phyloP scores from a whole-genome alignment of 2,329 filamentous ascomycete genomes.

The Xylariaceae sp. region DNA sequence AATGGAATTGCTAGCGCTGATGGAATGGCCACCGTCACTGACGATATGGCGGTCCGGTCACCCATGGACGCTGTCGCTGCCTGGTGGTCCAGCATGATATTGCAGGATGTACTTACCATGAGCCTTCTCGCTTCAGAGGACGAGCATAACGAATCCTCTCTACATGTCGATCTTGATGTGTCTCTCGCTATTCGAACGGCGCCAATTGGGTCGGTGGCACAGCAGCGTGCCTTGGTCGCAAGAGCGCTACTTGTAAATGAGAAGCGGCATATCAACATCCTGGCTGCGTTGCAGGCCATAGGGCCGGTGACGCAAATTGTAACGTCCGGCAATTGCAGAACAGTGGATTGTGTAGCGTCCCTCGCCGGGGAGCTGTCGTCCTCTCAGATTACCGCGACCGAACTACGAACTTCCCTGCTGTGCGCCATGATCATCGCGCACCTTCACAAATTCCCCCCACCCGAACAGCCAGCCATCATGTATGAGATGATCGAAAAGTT shows the following conservation, averaged over 20 bases:
- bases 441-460: slow-evolving; percentile 43
- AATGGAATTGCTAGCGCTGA: slow-evolving; percentile 60
- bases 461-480: slow-evolving; percentile 43
- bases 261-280: slow-evolving; percentile 53
- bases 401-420: slow-evolving; percentile 54
- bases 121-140: slow-evolving; percentile 56
- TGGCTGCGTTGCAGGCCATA: slow-evolving; percentile 51
- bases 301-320: slow-evolving; percentile 39
- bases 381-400: slow-evolving; percentile 43
- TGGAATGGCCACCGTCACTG: slow-evolving; percentile 76
- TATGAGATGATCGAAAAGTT: slow-evolving; percentile 48
- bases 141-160: slow-evolving; percentile 39
- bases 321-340: slow-evolving; percentile 25
- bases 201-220: slow-evolving; percentile 72
- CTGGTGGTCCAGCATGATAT: slow-evolving; percentile 76
- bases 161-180: slow-evolving; percentile 46
- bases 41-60: slow-evolving; percentile 78
- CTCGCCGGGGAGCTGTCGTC: slow-evolving; percentile 43
- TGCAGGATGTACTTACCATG: slow-evolving; percentile 65
- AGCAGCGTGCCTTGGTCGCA: slow-evolving; percentile 56
- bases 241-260: slow-evolving; percentile 54
- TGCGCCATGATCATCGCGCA: slow-evolving; percentile 60
- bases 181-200: slow-evolving; percentile 67
- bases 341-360: slow-evolving; percentile 13
- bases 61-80: slow-evolving; percentile 86